phyloP scores from a whole-genome alignment of 2,329 filamentous ascomycete genomes.

The Aspergillus sergii region DNA sequence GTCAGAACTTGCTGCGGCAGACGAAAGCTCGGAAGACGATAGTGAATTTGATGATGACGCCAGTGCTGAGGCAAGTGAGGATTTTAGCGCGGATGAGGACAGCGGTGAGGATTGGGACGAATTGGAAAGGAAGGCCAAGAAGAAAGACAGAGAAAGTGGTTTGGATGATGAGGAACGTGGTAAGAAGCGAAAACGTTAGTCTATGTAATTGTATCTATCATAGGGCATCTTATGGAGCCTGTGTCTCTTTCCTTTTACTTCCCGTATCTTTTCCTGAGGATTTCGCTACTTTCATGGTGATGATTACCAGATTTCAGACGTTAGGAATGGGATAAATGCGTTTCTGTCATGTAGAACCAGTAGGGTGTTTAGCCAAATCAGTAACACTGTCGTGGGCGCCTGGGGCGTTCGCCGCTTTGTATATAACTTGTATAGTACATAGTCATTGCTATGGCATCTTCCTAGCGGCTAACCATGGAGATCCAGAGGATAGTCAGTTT shows the following conservation, averaged over 20 bases:
- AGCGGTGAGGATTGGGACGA: slow-evolving; percentile 94
- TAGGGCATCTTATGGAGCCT: background rate
- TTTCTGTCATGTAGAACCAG: background rate
- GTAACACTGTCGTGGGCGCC: too few relatives aligned
- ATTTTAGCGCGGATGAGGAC: slow-evolving; percentile 65
- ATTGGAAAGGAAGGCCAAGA: slow-evolving; percentile 79
- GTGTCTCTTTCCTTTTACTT: slow-evolving; percentile 5
- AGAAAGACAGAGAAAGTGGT: slow-evolving; percentile 61
- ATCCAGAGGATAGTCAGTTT: background rate
- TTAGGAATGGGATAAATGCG: background rate
- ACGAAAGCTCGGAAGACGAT: slow-evolving; percentile 83
- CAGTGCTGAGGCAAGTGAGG: slow-evolving; percentile 71
- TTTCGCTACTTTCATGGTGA: background rate
- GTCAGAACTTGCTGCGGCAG: slow-evolving; percentile 71
- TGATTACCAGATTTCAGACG: background rate
- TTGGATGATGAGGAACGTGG: slow-evolving; percentile 60
- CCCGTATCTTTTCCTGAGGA: background rate
- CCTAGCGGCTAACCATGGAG: background rate
- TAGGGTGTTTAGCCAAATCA: too few relatives aligned
- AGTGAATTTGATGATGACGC: slow-evolving; percentile 94
- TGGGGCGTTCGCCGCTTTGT: background rate
- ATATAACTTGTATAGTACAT: background rate
- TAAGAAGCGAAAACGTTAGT: slow-evolving; percentile 74
- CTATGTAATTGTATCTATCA: background rate
- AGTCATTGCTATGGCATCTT: background rate